These are phyloP conservation scores for Xylariaceae sp. DNA, from an alignment of 2,329 filamentous ascomycete genomes.

Conservation along the genomic window DNA sequence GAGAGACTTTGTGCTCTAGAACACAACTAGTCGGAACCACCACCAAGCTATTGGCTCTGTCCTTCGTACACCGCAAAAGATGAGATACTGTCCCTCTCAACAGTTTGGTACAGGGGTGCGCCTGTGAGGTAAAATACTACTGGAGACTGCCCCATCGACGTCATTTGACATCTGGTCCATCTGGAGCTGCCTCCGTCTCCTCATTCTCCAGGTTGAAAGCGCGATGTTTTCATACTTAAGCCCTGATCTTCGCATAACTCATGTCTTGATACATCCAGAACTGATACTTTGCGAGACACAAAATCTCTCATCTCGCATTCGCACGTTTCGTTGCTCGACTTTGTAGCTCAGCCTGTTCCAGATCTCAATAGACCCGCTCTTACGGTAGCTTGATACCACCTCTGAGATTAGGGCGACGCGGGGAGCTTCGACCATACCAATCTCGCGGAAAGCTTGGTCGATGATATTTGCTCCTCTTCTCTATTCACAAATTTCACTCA, in stretches of 20 bases:
- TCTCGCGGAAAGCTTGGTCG: not conserved
- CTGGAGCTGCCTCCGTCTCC: conserved; percentile 12
- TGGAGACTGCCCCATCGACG: conserved; percentile 31
- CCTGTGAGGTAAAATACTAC: conserved; percentile 5
- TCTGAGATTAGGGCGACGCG: conserved; percentile 3
- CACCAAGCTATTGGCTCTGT: no score
- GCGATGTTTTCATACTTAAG: no score
- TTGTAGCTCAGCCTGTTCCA: not conserved
- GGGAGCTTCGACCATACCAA: conserved; percentile 2
- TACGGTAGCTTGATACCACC: conserved; percentile 7
- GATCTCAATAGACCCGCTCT: not conserved
- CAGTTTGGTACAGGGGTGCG: conserved; percentile 8
- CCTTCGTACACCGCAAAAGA: no score
- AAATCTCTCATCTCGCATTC: not conserved
- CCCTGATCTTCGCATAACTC: not conserved
- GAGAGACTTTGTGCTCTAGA: no score
- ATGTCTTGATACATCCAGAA: not conserved
- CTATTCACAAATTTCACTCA: not conserved
- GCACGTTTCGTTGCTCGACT: no score
- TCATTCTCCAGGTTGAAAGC: conserved; percentile 1
- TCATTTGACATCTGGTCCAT: conserved; percentile 24
- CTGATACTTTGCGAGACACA: not conserved
- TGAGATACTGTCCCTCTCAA: not conserved
- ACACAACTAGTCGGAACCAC: not conserved
- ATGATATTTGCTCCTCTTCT: conserved; percentile 6